These are phyloP conservation scores for Cylindrotheca fusiformis DNA, from an alignment of 108 stramenopile genomes.

Conservation along the genomic window DNA sequence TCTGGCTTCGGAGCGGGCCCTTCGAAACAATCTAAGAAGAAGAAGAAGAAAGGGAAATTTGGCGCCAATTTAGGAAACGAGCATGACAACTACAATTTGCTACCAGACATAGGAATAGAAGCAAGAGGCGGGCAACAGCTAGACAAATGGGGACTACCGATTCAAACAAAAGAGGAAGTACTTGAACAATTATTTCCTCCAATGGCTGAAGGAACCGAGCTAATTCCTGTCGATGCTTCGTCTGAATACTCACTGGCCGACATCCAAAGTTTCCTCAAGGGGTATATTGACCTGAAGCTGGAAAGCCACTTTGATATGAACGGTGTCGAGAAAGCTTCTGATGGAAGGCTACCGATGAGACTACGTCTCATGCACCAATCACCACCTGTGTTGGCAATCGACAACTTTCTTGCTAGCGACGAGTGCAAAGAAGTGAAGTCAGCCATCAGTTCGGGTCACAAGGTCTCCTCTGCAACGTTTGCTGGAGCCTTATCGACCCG, in stretches of 20 bases:
- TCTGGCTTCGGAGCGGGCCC: too few species aligned
- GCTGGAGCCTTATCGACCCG: slow-evolving; percentile 50
- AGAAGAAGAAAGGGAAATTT: too few species aligned
- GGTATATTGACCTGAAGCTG: slow-evolving; percentile 50
- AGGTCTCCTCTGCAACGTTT: slow-evolving; percentile 65
- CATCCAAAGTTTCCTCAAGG: slow-evolving; percentile 32
- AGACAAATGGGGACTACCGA: slow-evolving; percentile 80
- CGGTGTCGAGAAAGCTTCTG: slow-evolving; percentile 30
- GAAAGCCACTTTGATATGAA: slow-evolving; percentile 55
- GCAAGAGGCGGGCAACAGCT: slow-evolving; percentile 22
- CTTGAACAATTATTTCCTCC: slow-evolving; percentile 84
- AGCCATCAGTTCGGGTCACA: slow-evolving; percentile 15
- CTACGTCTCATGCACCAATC: slow-evolving; percentile 55
- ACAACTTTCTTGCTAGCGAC: slow-evolving; percentile 62
- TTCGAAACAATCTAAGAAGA: too few species aligned
- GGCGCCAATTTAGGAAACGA: too few species aligned
- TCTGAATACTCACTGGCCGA: slow-evolving; percentile 18
- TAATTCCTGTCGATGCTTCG: slow-evolving; percentile 29
- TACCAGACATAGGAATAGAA: background rate
- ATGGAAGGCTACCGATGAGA: slow-evolving; percentile 36
- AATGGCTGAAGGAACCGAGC: slow-evolving; percentile 38
- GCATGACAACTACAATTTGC: slow-evolving; percentile 10
- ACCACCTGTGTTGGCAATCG: slow-evolving; percentile 69
- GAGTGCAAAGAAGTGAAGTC: slow-evolving; percentile 46
- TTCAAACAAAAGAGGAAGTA: slow-evolving; percentile 65